Evolutionary conservation across 805 yeast species (phyloP), one percentile per base, ranked within the genome.

Genomic region (Yamadazyma sp.): DNA sequence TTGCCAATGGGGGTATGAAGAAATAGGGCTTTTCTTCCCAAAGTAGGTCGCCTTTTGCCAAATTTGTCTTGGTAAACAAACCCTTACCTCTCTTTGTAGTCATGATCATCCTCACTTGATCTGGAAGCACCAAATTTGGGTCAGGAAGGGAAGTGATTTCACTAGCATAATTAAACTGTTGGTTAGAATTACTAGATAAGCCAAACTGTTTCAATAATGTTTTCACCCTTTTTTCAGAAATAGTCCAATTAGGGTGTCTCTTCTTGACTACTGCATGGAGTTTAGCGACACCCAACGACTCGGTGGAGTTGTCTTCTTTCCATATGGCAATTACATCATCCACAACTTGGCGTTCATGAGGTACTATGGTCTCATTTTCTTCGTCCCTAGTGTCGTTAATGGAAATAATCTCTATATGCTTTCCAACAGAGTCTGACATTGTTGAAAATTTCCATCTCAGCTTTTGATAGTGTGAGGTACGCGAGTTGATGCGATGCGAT

Each of bases 1-100:
- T 78, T 11, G 83, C 87, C 44, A 85, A 64, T 3, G 84, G 86
- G 2, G 91, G 86, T 1, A 84, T 63, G 25, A 76, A 73, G 40
- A 86, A 67, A 5, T 88, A 77, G 1, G 62, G 66, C 9, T 56
- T 48, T 51, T 85, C 95, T 28, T 71, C 67, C 79, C 88, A 82
- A 3, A 86, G 53, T 38, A 71, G 49, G 3, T 67, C 77, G 10
- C 80, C 86, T 22, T 68, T 67, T 8, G 59, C 45, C 40, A 82
- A 67, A 12, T 57, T 49, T 26, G 57, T 57, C 27, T 67, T 67
- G 1, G 88, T 78, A 47, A 68, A 77, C 7, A 86, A 55, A 1
- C 82, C 82, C 51, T 80, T 80, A 6, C 88, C 88, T 44, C 77
- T 60, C 38, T 68, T 65, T 32, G 73, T 60, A 9, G 84, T 75